Evolutionary conservation across 495 filamentous ascomycete species (phyloP).

Genomic region (Bathelium albidoporum): DNA sequence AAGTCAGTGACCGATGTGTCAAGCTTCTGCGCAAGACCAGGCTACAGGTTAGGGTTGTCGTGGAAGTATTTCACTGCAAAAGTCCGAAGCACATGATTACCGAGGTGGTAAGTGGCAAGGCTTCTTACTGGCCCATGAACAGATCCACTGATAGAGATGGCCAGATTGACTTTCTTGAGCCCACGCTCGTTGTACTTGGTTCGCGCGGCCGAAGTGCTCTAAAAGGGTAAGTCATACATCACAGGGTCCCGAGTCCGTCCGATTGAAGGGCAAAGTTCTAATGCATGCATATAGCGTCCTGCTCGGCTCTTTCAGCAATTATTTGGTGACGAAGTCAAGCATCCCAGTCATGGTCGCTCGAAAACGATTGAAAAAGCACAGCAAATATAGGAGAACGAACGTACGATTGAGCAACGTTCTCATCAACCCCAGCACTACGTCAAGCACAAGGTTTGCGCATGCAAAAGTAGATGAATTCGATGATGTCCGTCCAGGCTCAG

Average conservation of each 20-base stretch:
- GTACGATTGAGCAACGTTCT: not conserved
- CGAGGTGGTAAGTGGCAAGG: constrained; percentile 30
- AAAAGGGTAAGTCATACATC: constrained; percentile 61
- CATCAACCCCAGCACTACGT: not conserved
- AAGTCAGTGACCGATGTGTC: constrained; percentile 68
- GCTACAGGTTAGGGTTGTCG: constrained; percentile 79
- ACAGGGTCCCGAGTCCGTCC: not conserved
- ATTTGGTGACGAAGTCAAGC: constrained; percentile 87
- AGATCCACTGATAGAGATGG: constrained; percentile 4
- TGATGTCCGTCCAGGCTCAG: not conserved
- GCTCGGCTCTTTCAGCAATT: constrained; percentile 92
- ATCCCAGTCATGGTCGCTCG: constrained; percentile 55
- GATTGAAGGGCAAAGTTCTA: constrained; percentile 23
- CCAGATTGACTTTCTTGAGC: constrained; percentile 78
- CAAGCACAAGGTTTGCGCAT: not conserved
- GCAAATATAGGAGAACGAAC: constrained; percentile 15
- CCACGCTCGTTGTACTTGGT: constrained; percentile 88
- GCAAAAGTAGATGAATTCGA: not conserved
- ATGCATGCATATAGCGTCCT: constrained; percentile 46
- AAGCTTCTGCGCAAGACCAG: constrained; percentile 79
- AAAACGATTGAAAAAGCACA: constrained; percentile 33
- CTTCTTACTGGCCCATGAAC: constrained; percentile 9
- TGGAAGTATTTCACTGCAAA: constrained; percentile 98
- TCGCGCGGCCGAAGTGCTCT: constrained; percentile 81
- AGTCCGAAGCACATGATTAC: constrained; percentile 54